These are phyloP conservation scores for Aleurites moluccanus DNA, from an alignment of 441 rosid species.

Conservation along the genomic window DNA sequence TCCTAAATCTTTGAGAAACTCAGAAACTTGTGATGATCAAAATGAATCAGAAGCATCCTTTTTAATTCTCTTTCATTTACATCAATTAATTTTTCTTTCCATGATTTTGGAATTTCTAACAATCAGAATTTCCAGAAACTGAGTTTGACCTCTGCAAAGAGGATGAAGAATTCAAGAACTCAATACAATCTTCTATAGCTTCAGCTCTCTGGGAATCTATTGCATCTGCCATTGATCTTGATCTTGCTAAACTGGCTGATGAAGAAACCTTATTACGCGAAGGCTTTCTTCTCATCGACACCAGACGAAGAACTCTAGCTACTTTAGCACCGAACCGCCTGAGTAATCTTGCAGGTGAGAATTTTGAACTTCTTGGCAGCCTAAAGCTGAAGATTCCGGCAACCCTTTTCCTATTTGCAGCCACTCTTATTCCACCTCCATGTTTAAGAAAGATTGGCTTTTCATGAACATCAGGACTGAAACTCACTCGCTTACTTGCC, in stretches of 20 bases:
- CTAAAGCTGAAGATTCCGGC: conserved; percentile 50
- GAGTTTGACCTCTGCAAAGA: conserved; percentile 76
- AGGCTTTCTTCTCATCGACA: conserved; percentile 49
- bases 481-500: conserved; percentile 58
- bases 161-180: conserved; percentile 84
- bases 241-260: conserved; percentile 56
- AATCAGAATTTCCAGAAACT: conserved; percentile 43
- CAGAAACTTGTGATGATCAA: background rate
- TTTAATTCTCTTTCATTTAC: conserved; percentile 20
- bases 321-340: conserved; percentile 61
- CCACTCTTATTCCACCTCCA: conserved; percentile 31
- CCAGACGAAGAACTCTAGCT: conserved; percentile 47
- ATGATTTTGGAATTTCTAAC: conserved; percentile 21
- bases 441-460: conserved; percentile 49
- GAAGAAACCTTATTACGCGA: conserved; percentile 54
- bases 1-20: background rate
- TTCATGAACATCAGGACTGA: conserved; percentile 53
- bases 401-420: conserved; percentile 38
- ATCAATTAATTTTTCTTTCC: background rate
- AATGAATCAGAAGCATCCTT: background rate
- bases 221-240: conserved; percentile 69
- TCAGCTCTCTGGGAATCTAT: conserved; percentile 80
- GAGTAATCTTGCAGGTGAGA: conserved; percentile 44
- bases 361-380: conserved; percentile 40
- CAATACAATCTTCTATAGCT: conserved; percentile 90